Percentiles rank a stretch among this genome's conserved stretches.
phyloP scores from a whole-genome alignment of 2,329 filamentous ascomycete species.

The Diaporthe helianthi region DNA sequence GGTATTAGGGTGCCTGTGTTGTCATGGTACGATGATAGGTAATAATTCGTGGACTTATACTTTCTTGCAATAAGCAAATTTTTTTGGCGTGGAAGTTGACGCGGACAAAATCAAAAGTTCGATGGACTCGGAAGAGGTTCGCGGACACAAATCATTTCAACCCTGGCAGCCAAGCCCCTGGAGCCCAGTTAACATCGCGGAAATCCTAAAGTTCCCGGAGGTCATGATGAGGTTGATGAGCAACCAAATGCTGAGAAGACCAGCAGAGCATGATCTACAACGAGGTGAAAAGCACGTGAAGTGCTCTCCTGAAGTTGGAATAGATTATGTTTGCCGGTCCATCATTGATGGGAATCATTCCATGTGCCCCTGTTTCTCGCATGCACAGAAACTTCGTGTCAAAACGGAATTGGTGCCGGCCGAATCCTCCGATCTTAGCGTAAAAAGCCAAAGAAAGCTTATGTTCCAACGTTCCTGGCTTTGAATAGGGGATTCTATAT shows the following conservation, averaged over 20 bases:
- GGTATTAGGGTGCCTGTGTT: no score
- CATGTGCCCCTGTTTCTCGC: neutral
- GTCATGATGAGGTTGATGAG: no score
- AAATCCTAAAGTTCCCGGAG: no score
- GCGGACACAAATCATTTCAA: no score
- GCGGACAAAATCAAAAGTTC: neutral
- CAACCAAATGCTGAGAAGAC: neutral
- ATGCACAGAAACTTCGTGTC: neutral
- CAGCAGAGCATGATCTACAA: neutral
- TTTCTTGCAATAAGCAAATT: neutral
- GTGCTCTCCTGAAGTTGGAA: neutral
- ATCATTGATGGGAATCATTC: neutral
- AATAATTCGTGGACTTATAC: neutral
- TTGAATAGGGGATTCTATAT: neutral
- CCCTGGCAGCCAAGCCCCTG: neutral
- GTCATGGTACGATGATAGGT: no score
- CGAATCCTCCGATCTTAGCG: neutral
- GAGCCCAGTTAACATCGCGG: no score
- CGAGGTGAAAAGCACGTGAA: accelerated
- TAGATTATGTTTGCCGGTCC: neutral
- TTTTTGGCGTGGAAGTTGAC: neutral
- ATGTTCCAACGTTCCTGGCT: neutral
- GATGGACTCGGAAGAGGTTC: accelerated
- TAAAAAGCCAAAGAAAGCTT: neutral
- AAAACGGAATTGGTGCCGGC: neutral